These are phyloP conservation scores for Colletotrichum orchidophilum DNA, from an alignment of 2,329 filamentous ascomycete genomes.

Conservation along the genomic window DNA sequence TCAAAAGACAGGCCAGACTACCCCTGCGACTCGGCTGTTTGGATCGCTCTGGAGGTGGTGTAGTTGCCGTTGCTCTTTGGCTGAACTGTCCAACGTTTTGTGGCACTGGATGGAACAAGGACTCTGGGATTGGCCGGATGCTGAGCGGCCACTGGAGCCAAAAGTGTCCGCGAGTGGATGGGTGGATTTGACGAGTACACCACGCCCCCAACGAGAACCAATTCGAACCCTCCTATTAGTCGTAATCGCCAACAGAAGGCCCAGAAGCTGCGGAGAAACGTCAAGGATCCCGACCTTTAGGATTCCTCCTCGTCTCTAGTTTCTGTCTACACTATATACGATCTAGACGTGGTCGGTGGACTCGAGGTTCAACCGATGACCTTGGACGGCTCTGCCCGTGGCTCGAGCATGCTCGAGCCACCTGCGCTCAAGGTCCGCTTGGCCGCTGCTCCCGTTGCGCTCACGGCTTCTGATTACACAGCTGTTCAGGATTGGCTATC, in stretches of 20 bases:
- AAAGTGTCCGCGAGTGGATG: slow-evolving; percentile 9
- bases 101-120: slow-evolving; percentile 8
- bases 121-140: slow-evolving; percentile 7
- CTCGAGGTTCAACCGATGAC: slow-evolving; percentile 2
- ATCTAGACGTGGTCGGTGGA: background rate
- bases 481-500: slow-evolving; percentile 17
- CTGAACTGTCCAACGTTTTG: slow-evolving; percentile 7
- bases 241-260: background rate
- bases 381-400: slow-evolving; percentile 2
- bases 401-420: slow-evolving; percentile 20
- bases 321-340: background rate
- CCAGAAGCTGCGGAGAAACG: slow-evolving; percentile 12
- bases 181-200: slow-evolving; percentile 9
- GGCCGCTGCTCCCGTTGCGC: slow-evolving; percentile 13
- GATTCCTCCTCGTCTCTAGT: background rate
- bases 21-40: slow-evolving; percentile 24
- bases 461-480: slow-evolving; percentile 9
- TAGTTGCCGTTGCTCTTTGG: slow-evolving; percentile 18
- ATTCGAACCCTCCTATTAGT: slow-evolving; percentile 12
- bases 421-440: background rate
- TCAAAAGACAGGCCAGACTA: slow-evolving; percentile 14
- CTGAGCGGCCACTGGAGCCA: slow-evolving; percentile 18
- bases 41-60: slow-evolving; percentile 13
- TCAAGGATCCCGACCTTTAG: background rate
- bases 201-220: slow-evolving; percentile 10